phyloP scores from a whole-genome alignment of 768 basidiomycete genomes.

The Baorangia bicolor region DNA sequence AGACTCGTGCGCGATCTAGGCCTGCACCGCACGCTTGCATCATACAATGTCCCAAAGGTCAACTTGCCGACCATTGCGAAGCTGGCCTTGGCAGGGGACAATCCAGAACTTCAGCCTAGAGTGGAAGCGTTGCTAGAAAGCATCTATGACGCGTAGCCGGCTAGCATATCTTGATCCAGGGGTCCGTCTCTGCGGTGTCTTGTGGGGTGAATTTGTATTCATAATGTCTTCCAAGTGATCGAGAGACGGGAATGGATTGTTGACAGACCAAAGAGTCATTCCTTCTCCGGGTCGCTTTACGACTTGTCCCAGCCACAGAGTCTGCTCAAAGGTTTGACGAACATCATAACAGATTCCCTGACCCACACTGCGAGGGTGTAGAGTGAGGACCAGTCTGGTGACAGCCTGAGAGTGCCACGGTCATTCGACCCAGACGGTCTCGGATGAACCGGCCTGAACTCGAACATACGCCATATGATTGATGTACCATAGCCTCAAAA shows the following conservation, averaged over 20 bases:
- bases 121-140: constrained; percentile 51
- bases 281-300: background rate
- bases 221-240: background rate
- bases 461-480: constrained; percentile 3
- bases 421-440: background rate
- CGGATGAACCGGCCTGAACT: background rate
- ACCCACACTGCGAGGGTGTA: background rate
- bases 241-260: background rate
- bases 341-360: background rate
- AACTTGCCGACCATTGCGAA: constrained; percentile 55
- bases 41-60: constrained; percentile 62
- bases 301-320: background rate
- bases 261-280: background rate
- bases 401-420: background rate
- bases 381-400: background rate
- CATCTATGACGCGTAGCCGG: constrained; percentile 34
- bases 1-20: constrained; percentile 64
- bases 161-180: background rate
- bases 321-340: background rate
- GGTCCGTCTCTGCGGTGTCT: background rate
- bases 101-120: constrained; percentile 35
- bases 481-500: constrained; percentile 9
- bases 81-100: constrained; percentile 26
- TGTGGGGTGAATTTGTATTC: background rate
- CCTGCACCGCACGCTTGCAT: constrained; percentile 52